Evolutionary conservation across 1,284 basidiomycete genomes (phyloP), one percentile per base, ranked within the genome.

Genomic region (Entoloma clypeatum): DNA sequence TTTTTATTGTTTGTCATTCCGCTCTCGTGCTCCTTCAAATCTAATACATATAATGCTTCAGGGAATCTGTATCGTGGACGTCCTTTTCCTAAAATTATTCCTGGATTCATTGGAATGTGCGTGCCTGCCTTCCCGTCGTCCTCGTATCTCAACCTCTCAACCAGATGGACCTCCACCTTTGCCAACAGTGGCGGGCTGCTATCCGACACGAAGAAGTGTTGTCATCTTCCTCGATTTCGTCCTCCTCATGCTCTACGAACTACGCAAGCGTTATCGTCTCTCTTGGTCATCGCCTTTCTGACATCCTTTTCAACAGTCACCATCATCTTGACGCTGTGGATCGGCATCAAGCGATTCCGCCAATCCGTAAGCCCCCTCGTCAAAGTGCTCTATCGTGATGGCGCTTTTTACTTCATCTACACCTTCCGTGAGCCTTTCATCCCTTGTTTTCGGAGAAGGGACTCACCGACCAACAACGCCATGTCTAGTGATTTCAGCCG

Each of bases 401-500:
- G 36, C 9, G 19, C 27, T 2, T 37, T 17, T 7, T 26, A 26
- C 14, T 37, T 26, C 7, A 17, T 37, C 6, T 37, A 37, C 18
- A 26, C 27, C 3, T 37, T 37, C 24, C 14, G 36, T 37, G 7
- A 7, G 36, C 27, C 24, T 34, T 4, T 6, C 3, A 2, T n/a
- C 23, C 32, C 17, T 5, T 4, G 21, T 34, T n/a, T n/a, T n/a
- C n/a, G n/a, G n/a, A n/a, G n/a, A n/a, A n/a, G 10, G n/a, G 9
- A 8, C 19, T 34, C 11, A 18, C 3, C 32, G 19, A 5, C 13
- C 7, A 21, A n/a, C 23, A n/a, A 13, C 19, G 19, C 23, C n/a
- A n/a, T 21, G 18, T 5, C 19, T 14, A 42, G 40, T 42, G 14
- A 42, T 42, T 22, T 42, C 40, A 4, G 19, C 24, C 7, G 33